Percentiles rank a stretch among this genome's conserved stretches.
phyloP scores from a whole-genome alignment of 1,284 basidiomycete genomes.

The Meira nashicola region DNA sequence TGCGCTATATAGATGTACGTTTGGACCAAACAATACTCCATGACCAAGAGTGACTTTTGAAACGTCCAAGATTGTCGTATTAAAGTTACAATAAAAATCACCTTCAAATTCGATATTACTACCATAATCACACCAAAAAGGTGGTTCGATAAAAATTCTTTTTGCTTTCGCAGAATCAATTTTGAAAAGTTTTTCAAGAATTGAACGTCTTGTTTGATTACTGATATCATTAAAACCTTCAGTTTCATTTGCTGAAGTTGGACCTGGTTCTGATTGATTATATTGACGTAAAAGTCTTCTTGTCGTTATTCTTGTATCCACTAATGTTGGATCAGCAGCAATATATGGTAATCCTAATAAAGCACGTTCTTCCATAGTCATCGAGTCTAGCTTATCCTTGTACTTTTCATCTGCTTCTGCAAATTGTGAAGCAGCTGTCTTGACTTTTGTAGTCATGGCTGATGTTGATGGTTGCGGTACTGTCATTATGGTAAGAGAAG shows the following conservation, averaged over 20 bases:
- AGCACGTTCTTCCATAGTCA: conserved; percentile 7
- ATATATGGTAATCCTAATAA: conserved; percentile 18
- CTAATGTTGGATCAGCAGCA: conserved; percentile 16
- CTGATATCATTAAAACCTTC: conserved; percentile 5
- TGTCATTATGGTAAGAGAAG: too few species aligned
- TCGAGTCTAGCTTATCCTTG: neutral
- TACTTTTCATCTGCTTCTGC: conserved; percentile 11
- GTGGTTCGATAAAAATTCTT: conserved; percentile 26
- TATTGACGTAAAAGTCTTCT: conserved; percentile 14
- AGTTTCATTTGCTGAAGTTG: neutral
- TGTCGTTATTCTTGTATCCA: conserved; percentile 12
- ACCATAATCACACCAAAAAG: conserved; percentile 33
- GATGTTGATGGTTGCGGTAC: too few species aligned
- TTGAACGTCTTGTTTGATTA: conserved; percentile 14
- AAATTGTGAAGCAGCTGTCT: conserved; percentile 5
- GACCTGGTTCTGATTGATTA: conserved; percentile 12
- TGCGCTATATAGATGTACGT: conserved; percentile 35
- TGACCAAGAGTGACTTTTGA: conserved; percentile 31
- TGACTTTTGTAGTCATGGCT: neutral
- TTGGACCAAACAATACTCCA: conserved; percentile 36
- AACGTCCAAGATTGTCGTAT: conserved; percentile 36
- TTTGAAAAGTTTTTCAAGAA: conserved; percentile 21
- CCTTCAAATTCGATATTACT: conserved; percentile 42
- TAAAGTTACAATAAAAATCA: conserved; percentile 38
- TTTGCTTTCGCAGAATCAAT: conserved; percentile 11